Evolutionary conservation across 2,329 filamentous ascomycete genomes (phyloP).

Genomic region (Pseudogymnoascus sp.): DNA sequence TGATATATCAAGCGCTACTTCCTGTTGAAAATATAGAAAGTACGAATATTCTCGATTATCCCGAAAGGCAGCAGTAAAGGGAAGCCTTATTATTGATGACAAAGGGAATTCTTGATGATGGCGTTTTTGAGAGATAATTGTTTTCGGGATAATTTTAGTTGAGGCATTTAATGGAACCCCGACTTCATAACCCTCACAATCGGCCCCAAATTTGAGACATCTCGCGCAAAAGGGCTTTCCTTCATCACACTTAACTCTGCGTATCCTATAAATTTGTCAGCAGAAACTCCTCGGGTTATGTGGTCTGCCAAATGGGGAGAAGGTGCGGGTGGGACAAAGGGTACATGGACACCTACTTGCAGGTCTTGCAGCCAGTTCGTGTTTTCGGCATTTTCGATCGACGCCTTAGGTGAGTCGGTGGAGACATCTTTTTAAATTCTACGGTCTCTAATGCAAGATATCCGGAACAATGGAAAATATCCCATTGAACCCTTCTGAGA

Average conservation of each 20-base stretch:
- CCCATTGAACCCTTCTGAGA: neutral
- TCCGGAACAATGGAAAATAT: neutral
- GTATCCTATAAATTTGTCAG: conserved; percentile 5
- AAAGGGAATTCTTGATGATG: neutral
- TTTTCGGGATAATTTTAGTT: neutral
- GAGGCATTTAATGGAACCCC: neutral
- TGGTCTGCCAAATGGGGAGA: neutral
- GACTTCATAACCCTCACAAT: conserved; percentile 18
- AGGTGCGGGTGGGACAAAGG: neutral
- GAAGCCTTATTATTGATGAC: neutral
- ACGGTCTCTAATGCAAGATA: neutral
- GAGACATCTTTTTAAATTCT: neutral
- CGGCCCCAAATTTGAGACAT: conserved; percentile 20
- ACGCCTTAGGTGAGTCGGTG: neutral
- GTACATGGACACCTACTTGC: conserved; percentile 12
- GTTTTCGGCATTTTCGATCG: neutral
- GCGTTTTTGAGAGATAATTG: neutral
- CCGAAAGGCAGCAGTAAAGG: conserved; percentile 11
- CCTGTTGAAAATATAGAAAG: conserved; percentile 17
- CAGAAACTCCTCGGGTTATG: neutral
- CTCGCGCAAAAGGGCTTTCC: conserved; percentile 15
- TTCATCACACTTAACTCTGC: conserved; percentile 17
- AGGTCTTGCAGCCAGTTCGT: conserved; percentile 14
- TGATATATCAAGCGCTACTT: conserved; percentile 15
- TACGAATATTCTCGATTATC: conserved; percentile 17